phyloP scores from a whole-genome alignment of 495 filamentous ascomycete species.

The Neohortaea acidophila region DNA sequence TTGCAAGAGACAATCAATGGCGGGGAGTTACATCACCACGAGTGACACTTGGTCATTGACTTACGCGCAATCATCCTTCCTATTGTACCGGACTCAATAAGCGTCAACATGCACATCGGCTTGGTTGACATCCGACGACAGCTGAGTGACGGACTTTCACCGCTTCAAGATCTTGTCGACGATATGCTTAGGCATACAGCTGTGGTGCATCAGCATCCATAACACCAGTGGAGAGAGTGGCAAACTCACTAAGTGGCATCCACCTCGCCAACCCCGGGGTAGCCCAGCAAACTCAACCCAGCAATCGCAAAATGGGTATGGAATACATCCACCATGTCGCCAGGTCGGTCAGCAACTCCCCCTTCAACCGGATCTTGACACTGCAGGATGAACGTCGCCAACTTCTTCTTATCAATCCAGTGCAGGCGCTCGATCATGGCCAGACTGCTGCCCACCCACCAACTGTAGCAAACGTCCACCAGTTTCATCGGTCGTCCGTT shows the following conservation, averaged over 20 bases:
- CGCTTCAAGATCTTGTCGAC: slow-evolving; percentile 14
- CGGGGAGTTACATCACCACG: too few relatives aligned
- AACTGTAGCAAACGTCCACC: slow-evolving; percentile 95
- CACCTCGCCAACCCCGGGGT: slow-evolving; percentile 60
- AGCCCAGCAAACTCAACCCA: slow-evolving; percentile 67
- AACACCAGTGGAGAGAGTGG: not conserved
- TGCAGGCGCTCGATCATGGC: slow-evolving; percentile 75
- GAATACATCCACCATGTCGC: slow-evolving; percentile 92
- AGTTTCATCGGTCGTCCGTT: slow-evolving; percentile 93
- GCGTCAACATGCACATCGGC: too few relatives aligned
- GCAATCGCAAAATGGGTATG: slow-evolving; percentile 84
- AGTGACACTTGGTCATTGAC: too few relatives aligned
- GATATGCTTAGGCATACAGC: slow-evolving; percentile 27
- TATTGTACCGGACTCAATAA: too few relatives aligned
- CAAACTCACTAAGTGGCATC: slow-evolving; percentile 70
- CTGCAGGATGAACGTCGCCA: slow-evolving; percentile 63
- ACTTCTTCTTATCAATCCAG: slow-evolving; percentile 75
- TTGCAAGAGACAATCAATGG: slow-evolving; percentile 45
- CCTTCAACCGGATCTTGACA: slow-evolving; percentile 75
- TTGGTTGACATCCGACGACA: too few relatives aligned
- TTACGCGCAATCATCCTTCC: too few relatives aligned
- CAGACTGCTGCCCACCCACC: slow-evolving; percentile 88
- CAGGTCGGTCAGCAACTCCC: slow-evolving; percentile 79
- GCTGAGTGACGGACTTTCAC: too few relatives aligned
- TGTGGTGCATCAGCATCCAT: slow-evolving; percentile 6